Evolutionary conservation across 2,329 filamentous ascomycete genomes (phyloP).

Genomic region (Fusarium phyllophilum): DNA sequence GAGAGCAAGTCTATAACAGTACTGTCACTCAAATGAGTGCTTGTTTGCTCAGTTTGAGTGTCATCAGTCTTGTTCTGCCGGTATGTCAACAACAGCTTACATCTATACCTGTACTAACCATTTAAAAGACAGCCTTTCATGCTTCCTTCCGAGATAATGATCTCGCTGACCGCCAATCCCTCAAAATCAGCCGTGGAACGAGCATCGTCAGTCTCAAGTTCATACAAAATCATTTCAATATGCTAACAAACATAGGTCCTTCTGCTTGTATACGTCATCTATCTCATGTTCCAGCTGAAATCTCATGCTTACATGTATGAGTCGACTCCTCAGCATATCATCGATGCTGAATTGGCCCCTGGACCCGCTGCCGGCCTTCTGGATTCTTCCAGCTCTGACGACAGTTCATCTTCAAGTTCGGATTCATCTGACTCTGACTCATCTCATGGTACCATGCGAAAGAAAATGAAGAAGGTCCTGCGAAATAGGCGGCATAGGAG

Average conservation of each 20-base stretch:
- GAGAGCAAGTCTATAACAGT: constrained; percentile 95
- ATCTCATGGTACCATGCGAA: constrained; percentile 72
- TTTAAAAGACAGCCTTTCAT: constrained; percentile 81
- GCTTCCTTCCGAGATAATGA: constrained; percentile 76
- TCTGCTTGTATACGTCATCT: constrained; percentile 79
- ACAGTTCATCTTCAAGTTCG: constrained; percentile 68
- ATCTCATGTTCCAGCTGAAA: constrained; percentile 90
- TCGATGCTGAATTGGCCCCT: constrained; percentile 89
- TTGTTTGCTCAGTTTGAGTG: constrained; percentile 87
- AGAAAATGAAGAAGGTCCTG: constrained; percentile 80
- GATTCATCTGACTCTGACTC: constrained; percentile 73
- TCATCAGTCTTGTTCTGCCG: constrained; percentile 87
- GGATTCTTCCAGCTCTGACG: constrained; percentile 72
- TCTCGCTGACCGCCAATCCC: constrained; percentile 74
- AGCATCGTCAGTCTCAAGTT: constrained; percentile 71
- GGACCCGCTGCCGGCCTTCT: constrained; percentile 86
- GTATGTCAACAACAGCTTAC: constrained; percentile 56
- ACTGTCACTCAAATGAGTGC: constrained; percentile 97
- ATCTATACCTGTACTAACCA: constrained; percentile 50
- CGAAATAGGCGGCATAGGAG: constrained; percentile 77
- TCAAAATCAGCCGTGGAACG: constrained; percentile 89
- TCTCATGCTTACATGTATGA: constrained; percentile 93
- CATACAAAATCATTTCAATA: not conserved
- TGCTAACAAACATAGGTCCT: constrained; percentile 12
- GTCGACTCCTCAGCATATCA: constrained; percentile 90